Evolutionary conservation across 768 basidiomycete species (phyloP).

Genomic region (Symmetrospora coprosmae): DNA sequence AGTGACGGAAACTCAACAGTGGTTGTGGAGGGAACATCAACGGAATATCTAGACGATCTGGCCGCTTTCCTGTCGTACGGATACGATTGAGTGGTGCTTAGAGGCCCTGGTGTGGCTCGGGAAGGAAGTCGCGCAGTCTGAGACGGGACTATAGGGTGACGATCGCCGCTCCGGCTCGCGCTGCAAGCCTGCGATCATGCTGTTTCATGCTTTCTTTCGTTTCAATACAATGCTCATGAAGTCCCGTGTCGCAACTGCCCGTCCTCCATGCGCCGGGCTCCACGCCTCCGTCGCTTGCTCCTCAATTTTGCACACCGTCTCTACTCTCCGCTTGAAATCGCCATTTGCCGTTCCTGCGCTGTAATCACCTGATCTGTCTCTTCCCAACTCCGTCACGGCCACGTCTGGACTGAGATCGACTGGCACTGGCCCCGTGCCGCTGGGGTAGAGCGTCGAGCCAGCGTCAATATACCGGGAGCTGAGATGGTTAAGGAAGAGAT

Average conservation of each 20-base stretch:
- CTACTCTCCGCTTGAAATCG: not conserved
- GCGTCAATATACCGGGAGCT: constrained; percentile 46
- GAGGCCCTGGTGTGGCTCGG: not conserved
- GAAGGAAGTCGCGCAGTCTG: not conserved
- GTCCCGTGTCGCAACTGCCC: constrained; percentile 14
- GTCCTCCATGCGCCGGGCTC: not conserved
- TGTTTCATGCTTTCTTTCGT: constrained; percentile 4
- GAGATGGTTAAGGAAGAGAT: constrained; percentile 63
- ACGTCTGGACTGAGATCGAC: not conserved
- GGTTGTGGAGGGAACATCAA: no score
- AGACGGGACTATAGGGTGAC: not conserved
- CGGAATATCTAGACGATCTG: no score
- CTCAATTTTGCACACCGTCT: not conserved
- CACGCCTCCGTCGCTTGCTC: constrained; percentile 11
- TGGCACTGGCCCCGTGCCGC: not conserved
- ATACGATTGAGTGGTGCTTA: not conserved
- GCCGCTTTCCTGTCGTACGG: not conserved
- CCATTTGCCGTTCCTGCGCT: not conserved
- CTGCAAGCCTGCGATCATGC: no score
- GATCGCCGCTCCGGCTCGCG: not conserved
- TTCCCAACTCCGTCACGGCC: not conserved
- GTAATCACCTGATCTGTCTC: not conserved
- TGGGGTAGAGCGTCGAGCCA: not conserved
- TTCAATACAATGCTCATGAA: constrained; percentile 12
- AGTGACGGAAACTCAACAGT: no score